phyloP scores from a whole-genome alignment of 805 yeast species.

The Hemisphaericaspora nanyangensis region DNA sequence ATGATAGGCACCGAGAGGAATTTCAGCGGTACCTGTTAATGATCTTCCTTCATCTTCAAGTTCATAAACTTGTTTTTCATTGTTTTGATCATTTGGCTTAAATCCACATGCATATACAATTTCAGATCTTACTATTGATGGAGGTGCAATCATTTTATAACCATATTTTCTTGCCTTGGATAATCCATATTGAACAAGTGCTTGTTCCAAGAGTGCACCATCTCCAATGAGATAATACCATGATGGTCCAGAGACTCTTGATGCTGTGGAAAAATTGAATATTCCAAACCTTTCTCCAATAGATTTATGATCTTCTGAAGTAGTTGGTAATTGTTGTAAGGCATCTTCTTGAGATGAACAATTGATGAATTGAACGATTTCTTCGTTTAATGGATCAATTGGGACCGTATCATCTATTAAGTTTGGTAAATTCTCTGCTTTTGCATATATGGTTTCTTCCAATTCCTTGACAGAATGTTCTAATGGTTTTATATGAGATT shows the following conservation, averaged over 20 bases:
- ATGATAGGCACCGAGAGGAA: slow-evolving; percentile 81
- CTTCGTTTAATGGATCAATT: slow-evolving; percentile 34
- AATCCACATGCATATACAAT: slow-evolving; percentile 89
- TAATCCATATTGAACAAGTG: slow-evolving; percentile 76
- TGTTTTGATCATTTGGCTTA: slow-evolving; percentile 83
- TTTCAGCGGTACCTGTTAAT: slow-evolving; percentile 92
- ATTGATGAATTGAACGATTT: slow-evolving; percentile 51
- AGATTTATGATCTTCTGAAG: slow-evolving; percentile 53
- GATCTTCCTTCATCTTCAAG: slow-evolving; percentile 54
- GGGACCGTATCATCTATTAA: slow-evolving; percentile 48
- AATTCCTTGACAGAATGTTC: slow-evolving; percentile 21
- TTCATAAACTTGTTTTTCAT: slow-evolving; percentile 80
- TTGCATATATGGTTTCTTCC: slow-evolving; percentile 33
- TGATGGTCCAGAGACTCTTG: slow-evolving; percentile 76
- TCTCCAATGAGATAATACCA: slow-evolving; percentile 84
- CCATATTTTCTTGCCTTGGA: slow-evolving; percentile 62
- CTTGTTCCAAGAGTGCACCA: slow-evolving; percentile 87
- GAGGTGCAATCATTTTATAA: slow-evolving; percentile 73
- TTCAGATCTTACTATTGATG: slow-evolving; percentile 77
- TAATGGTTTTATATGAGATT: slow-evolving; percentile 21
- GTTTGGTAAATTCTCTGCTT: slow-evolving; percentile 61
- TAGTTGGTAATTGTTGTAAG: slow-evolving; percentile 3
- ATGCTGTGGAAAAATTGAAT: slow-evolving; percentile 67
- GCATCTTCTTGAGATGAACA: slow-evolving; percentile 31
- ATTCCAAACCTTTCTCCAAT: slow-evolving; percentile 69